Percentiles rank a stretch among this genome's conserved stretches.
Conservation (phyloP, 1,284 basidiomycete species). For the Fomitiporia mediterranea region DNA sequence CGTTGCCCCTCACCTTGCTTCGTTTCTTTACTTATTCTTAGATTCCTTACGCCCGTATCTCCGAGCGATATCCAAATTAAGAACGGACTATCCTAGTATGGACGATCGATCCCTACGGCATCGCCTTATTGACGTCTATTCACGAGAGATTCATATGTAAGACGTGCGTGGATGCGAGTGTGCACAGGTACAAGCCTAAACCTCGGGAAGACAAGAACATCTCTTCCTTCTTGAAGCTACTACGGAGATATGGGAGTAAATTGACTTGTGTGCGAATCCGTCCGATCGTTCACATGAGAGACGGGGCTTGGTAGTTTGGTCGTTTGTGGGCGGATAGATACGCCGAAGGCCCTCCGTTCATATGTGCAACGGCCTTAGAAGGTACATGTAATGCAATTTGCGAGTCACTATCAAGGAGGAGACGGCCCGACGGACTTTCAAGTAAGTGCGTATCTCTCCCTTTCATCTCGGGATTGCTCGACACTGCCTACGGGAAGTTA, state of each 20-base stretch:
- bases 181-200: not conserved
- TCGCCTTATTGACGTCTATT: no score
- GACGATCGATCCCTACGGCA: not conserved
- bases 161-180: no score
- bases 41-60: slow-evolving; percentile 1
- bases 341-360: not conserved
- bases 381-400: no score
- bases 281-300: no score
- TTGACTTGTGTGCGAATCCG: no score
- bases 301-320: no score
- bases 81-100: not conserved
- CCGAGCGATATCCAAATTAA: not conserved
- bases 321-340: not conserved
- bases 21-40: no score
- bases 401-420: not conserved
- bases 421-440: not conserved
- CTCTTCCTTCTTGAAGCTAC: no score
- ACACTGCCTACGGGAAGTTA: not conserved
- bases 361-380: not conserved
- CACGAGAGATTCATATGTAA: no score
- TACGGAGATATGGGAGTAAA: no score
- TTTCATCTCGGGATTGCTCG: no score
- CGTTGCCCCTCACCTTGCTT: no score
- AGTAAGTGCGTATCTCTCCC: not conserved
- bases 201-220: not conserved